Base-by-base conservation (phyloP, 2,329 filamentous ascomycete species). In the Rutstroemia sydowiana region DNA sequence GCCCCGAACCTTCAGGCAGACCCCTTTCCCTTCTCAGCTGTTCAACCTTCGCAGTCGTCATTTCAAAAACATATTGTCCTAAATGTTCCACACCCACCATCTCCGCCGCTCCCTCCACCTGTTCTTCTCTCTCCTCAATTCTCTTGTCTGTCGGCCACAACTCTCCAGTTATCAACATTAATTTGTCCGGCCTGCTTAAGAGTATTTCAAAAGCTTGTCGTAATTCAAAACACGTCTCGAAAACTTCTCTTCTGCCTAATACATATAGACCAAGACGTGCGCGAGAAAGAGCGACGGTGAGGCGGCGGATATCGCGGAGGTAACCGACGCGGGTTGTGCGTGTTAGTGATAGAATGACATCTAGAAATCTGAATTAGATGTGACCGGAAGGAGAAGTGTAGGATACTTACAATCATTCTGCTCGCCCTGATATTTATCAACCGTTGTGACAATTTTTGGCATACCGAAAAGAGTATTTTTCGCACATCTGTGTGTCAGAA, bases 341-440 rank as follows among this genome's bases (percentile, higher is more conserved):
- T 13, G 90, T 93, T 43, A 98, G 79, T 5, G 91, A 96, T 51
- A 98, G 80, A 62, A 98, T 95, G 60, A 98, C 82, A 65, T 96
- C 88, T 93, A 32, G 40, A 34, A 31, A 30, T 16, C 6, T 28
- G 39, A 63, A 59, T 63, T 55, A 23, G 18, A 14, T 34, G 14
- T 49, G 18, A n/a, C n/a, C 34, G 31, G 26, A 34, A 43, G 11
- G 31, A 16, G n/a, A 14, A 18, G 8, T n/a, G 13, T 21, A 5
- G 18, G 28, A 36, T 51, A 81, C 87, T 77, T 77, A 93, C 88
- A 97, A 65, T 98, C 93, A 70, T 98, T 98, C 71, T 98, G 93
- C 74, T 98, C 93, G 67, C 93, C 95, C 73, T 98, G 93, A 65
- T 97, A 98, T 69, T 95, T 96, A 73, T 98, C 93, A 57, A 98